phyloP scores from a whole-genome alignment of 768 basidiomycete genomes.

The Hericium erinaceus region DNA sequence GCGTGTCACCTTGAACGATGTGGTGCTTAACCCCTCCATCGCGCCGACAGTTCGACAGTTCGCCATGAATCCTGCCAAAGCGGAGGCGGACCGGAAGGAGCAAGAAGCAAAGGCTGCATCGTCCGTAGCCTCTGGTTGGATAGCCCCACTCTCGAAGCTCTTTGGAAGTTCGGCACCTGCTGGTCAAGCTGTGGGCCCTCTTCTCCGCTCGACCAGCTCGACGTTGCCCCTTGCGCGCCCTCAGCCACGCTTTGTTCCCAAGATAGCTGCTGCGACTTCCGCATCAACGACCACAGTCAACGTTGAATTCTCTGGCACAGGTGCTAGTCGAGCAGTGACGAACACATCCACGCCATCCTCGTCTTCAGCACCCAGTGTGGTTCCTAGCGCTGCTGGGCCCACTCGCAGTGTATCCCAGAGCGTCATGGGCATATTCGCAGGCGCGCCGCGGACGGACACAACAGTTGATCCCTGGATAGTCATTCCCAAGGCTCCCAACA shows the following conservation, averaged over 20 bases:
- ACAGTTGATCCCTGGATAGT: conserved; percentile 68
- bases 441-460: conserved; percentile 49
- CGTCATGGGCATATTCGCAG: conserved; percentile 88
- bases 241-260: conserved; percentile 55
- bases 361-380: neutral
- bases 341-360: conserved; percentile 24
- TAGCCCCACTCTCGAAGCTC: conserved; percentile 77
- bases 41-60: conserved; percentile 66
- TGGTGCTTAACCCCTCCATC: conserved; percentile 78
- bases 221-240: conserved; percentile 15
- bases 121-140: conserved; percentile 50
- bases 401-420: conserved; percentile 19
- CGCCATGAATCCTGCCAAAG: conserved; percentile 52
- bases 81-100: conserved; percentile 30
- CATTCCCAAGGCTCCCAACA: conserved; percentile 28
- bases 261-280: conserved; percentile 74
- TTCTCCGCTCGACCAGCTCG: conserved; percentile 13
- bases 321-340: conserved; percentile 46
- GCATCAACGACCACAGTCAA: conserved; percentile 91
- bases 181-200: conserved; percentile 17
- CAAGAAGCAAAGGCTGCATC: conserved; percentile 25
- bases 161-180: conserved; percentile 38
- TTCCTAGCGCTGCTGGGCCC: conserved; percentile 24
- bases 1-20: conserved; percentile 76
- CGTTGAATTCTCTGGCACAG: conserved; percentile 84